These are phyloP conservation scores for Talaromyces verruculosus DNA, from an alignment of 2,329 filamentous ascomycete genomes.

Conservation along the genomic window DNA sequence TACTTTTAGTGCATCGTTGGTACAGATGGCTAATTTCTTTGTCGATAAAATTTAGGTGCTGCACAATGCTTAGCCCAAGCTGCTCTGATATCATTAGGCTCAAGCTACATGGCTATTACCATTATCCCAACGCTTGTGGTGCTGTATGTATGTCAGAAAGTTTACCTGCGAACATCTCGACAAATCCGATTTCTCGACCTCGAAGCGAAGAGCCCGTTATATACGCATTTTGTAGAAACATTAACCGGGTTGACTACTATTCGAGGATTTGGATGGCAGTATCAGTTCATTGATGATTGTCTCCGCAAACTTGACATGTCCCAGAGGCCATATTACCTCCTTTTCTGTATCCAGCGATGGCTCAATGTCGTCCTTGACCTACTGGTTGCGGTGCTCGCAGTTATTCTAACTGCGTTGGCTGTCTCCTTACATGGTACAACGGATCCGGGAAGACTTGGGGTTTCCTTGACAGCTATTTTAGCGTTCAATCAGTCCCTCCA, in stretches of 20 bases:
- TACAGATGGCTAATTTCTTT: not conserved
- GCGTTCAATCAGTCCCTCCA: slow-evolving; percentile 54
- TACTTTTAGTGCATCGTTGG: too few species aligned
- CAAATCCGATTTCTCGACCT: slow-evolving; percentile 62
- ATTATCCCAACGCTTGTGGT: slow-evolving; percentile 52
- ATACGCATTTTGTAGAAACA: slow-evolving; percentile 58
- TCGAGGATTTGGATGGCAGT: slow-evolving; percentile 57
- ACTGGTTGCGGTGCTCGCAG: slow-evolving; percentile 51
- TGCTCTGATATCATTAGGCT: slow-evolving; percentile 49
- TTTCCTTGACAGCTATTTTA: slow-evolving; percentile 56
- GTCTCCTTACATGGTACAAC: slow-evolving; percentile 46
- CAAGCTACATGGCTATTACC: slow-evolving; percentile 50
- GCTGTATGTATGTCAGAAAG: slow-evolving; percentile 54
- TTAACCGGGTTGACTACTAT: slow-evolving; percentile 57
- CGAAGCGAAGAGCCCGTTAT: slow-evolving; percentile 60
- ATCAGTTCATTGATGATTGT: slow-evolving; percentile 32
- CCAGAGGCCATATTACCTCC: slow-evolving; percentile 58
- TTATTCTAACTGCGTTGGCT: slow-evolving; percentile 51
- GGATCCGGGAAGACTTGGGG: slow-evolving; percentile 51
- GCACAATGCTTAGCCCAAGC: slow-evolving; percentile 46
- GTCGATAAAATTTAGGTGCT: slow-evolving; percentile 22
- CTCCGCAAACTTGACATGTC: slow-evolving; percentile 48
- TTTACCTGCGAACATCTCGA: slow-evolving; percentile 61
- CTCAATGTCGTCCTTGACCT: slow-evolving; percentile 53
- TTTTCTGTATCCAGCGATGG: slow-evolving; percentile 60